Base-by-base conservation (phyloP, 345 rosid species). In the Schrenkiella parvula region DNA sequence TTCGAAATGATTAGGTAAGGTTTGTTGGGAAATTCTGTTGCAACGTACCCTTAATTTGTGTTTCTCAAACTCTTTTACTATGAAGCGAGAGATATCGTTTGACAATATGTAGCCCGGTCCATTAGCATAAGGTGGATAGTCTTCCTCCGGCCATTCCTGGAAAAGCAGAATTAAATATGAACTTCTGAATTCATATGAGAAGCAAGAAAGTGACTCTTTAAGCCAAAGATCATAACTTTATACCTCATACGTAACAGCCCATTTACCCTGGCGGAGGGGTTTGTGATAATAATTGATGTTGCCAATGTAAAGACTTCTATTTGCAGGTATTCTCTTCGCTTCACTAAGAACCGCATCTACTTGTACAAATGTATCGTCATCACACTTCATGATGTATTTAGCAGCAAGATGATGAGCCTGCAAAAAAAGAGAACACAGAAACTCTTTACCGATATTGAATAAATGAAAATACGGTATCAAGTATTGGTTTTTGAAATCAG, bases 111-210 rank as follows among this genome's bases (percentile, higher is more conserved):
- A 92, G 64, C 96, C 96, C 1, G 98, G 98, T 9, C 98, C 96
- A 65, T 92, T 92, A 41, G 98, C 96, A 70, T 88, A 89, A 41
- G 92, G 95, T 34, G 98, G 98, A 81, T 92, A 89, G 38, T 84
- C 98, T 85, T 92, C 95, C 72, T 86, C 95, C 11, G 91, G 95
- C 96, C 96, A 89, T 74, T 92, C 98, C 98, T 92, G 74, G 31
- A 5, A 28, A 4, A 43, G 4, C 32, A 17, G 17, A 17, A 3
- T 8, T 26, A 9, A 47, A 11, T 1, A 35, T 26, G 12, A 35
- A 64, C 12, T 37, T 59, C 1, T 23, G 56, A 15, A 9, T 42
- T 51, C 65, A 32, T 13, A 63, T 18, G 59, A 47, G 78, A 13
- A 8, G 47, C 38, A 26, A 44, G 19, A 0, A 21, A 48, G 1